phyloP scores from a whole-genome alignment of 345 rosid genomes.

The Eucalyptus tenuipes region DNA sequence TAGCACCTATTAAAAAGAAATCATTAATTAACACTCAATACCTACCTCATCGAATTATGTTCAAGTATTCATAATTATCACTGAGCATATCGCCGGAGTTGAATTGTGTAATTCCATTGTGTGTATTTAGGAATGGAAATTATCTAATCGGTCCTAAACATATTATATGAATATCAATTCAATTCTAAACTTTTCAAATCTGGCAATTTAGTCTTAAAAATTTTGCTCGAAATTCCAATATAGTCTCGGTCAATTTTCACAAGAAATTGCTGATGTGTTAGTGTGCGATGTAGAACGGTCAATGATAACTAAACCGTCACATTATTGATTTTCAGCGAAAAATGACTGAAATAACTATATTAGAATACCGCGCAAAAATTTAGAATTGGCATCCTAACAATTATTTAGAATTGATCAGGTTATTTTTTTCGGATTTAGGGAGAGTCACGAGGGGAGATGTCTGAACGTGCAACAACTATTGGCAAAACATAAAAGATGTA shows the following conservation, averaged over 20 bases:
- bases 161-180: neutral
- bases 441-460: neutral
- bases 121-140: neutral
- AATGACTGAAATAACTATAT: fast-evolving
- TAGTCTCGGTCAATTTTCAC: neutral
- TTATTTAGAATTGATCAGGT: neutral
- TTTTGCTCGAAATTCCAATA: neutral
- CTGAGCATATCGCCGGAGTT: neutral
- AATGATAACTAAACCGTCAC: neutral
- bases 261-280: neutral
- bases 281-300: neutral
- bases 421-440: neutral
- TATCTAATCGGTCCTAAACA: fast-evolving
- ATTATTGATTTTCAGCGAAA: neutral
- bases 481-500: neutral
- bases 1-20: too few relatives aligned
- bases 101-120: neutral
- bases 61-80: neutral
- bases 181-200: neutral
- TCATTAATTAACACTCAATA: neutral
- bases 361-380: fast-evolving
- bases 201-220: neutral
- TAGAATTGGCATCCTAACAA: neutral
- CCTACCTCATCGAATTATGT: neutral
- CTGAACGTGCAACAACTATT: neutral